Conservation (phyloP, 768 basidiomycete species). For the Pleurotus djamor region DNA sequence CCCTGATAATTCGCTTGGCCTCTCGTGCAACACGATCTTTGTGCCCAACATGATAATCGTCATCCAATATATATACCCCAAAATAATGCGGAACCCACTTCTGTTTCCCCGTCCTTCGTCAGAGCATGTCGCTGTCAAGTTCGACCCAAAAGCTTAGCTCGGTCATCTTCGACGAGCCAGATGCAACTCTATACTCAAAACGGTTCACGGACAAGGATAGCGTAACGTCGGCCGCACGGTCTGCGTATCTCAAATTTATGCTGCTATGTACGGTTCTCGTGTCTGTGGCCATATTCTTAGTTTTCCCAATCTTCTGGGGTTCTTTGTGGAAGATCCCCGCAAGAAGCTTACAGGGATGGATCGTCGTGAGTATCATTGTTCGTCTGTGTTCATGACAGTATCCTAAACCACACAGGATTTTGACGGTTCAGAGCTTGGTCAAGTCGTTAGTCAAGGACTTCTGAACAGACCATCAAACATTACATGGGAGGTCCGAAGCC, state of each 20-base stretch:
- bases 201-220: conserved; percentile 26
- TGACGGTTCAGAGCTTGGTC: conserved; percentile 53
- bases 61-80: too few relatives aligned
- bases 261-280: conserved; percentile 31
- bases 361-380: too few relatives aligned
- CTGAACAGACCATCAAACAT: conserved; percentile 27
- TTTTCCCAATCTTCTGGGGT: conserved; percentile 60
- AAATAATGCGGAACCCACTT: too few relatives aligned
- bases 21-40: too few relatives aligned
- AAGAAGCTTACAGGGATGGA: conserved; percentile 45
- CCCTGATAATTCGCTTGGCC: too few relatives aligned
- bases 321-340: conserved; percentile 43
- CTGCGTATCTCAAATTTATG: conserved; percentile 43
- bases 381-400: background rate
- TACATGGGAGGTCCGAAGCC: conserved; percentile 41
- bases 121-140: too few relatives aligned
- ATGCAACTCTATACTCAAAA: conserved; percentile 13
- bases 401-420: conserved; percentile 44
- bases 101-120: too few relatives aligned
- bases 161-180: background rate
- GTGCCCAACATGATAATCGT: too few relatives aligned
- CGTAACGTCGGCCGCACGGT: conserved; percentile 25
- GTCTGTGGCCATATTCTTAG: conserved; percentile 40
- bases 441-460: conserved; percentile 37
- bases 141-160: too few relatives aligned